phyloP scores from a whole-genome alignment of 768 basidiomycete genomes.

The Mycena vulgaris region DNA sequence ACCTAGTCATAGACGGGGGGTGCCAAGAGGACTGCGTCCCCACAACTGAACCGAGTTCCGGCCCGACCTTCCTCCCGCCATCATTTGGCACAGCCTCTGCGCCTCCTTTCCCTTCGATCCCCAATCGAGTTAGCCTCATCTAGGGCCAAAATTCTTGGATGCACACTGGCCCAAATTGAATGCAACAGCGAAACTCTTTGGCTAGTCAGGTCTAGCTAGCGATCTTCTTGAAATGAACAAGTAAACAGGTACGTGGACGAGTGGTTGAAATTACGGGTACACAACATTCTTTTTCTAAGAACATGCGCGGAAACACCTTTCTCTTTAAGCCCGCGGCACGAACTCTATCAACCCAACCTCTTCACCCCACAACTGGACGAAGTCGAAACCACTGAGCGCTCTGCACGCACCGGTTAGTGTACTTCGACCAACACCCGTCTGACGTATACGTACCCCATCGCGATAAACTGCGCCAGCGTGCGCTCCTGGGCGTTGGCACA shows the following conservation, averaged over 20 bases:
- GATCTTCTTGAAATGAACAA: no score
- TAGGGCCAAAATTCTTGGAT: no score
- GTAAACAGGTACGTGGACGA: no score
- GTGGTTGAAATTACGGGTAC: no score
- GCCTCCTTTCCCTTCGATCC: no score
- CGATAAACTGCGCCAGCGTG: constrained; percentile 56
- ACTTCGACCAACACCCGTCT: not conserved
- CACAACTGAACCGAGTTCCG: not conserved
- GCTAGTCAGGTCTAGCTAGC: no score
- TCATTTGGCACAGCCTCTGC: no score
- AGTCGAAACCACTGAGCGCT: constrained; percentile 48
- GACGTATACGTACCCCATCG: constrained; percentile 44
- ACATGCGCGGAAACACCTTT: no score
- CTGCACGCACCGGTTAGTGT: not conserved
- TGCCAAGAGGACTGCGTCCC: not conserved
- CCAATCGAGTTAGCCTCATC: no score
- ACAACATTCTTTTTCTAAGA: no score
- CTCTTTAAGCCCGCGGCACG: constrained; percentile 19
- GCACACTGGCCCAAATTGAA: no score
- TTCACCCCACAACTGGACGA: constrained; percentile 57
- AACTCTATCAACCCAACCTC: constrained; percentile 54
- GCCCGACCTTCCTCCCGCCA: not conserved
- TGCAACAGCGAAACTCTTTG: no score
- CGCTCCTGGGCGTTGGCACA: constrained; percentile 60
- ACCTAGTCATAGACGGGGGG: constrained; percentile 12